Percentiles rank a stretch among this genome's conserved stretches.
Evolutionary conservation across 441 rosid genomes (phyloP).

Genomic region (Jatropha multifida): DNA sequence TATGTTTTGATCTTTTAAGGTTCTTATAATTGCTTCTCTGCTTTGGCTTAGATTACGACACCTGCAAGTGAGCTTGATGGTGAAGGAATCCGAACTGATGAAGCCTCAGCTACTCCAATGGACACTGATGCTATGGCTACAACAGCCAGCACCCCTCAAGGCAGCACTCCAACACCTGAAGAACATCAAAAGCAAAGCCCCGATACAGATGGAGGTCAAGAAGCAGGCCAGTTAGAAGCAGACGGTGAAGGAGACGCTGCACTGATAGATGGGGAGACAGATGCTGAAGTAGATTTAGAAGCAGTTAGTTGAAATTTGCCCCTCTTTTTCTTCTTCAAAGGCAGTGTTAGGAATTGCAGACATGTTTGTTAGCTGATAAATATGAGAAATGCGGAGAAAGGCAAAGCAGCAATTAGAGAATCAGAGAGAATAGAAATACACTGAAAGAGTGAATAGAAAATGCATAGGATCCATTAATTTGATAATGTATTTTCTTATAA

Average conservation of each 20-base stretch:
- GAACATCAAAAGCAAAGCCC: slow-evolving; percentile 77
- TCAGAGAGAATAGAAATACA: too few relatives aligned
- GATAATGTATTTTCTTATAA: background rate
- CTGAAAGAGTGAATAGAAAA: too few relatives aligned
- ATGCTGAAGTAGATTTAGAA: slow-evolving; percentile 66
- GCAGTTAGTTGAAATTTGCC: slow-evolving; percentile 30
- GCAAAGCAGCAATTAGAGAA: too few relatives aligned
- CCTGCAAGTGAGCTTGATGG: slow-evolving; percentile 64
- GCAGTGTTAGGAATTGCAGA: too few relatives aligned
- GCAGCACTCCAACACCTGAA: slow-evolving; percentile 61
- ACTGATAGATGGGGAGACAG: slow-evolving; percentile 63
- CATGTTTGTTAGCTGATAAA: too few relatives aligned
- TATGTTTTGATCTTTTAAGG: background rate
- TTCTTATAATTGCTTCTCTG: background rate
- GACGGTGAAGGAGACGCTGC: slow-evolving; percentile 58
- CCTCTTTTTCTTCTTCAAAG: too few relatives aligned
- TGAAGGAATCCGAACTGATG: slow-evolving; percentile 67
- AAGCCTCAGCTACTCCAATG: slow-evolving; percentile 50
- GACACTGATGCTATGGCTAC: slow-evolving; percentile 51
- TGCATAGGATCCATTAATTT: background rate
- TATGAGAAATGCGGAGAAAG: too few relatives aligned
- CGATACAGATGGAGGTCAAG: slow-evolving; percentile 69
- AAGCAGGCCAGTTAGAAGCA: slow-evolving; percentile 72
- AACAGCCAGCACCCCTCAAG: slow-evolving; percentile 37
- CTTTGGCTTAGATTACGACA: slow-evolving; percentile 41